Percentiles rank a stretch among this genome's conserved stretches.
Conservation (phyloP, 2,329 filamentous ascomycete species). For the Emmonsiellopsis sp. region DNA sequence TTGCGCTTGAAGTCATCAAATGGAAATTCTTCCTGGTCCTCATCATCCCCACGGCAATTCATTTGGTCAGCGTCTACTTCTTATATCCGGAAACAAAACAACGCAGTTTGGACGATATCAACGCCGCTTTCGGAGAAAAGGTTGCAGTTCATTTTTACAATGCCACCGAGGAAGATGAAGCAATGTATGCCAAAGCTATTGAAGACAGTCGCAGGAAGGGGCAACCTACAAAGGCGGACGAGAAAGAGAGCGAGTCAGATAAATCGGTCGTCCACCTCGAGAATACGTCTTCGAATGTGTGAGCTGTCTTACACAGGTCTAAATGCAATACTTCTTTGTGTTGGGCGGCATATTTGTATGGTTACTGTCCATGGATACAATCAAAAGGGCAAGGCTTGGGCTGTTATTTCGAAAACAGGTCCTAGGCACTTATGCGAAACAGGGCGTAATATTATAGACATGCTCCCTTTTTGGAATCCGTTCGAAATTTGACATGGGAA, state of each 20-base stretch:
- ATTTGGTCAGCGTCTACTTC: slow-evolving; percentile 25
- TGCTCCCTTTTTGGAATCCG: too few relatives aligned
- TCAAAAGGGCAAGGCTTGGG: too few relatives aligned
- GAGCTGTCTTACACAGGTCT: neutral
- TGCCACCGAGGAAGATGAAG: slow-evolving; percentile 20
- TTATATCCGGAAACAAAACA: slow-evolving; percentile 31
- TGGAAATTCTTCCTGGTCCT: slow-evolving; percentile 34
- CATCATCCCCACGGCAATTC: slow-evolving; percentile 23
- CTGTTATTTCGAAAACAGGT: too few relatives aligned
- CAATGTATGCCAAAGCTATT: slow-evolving; percentile 13
- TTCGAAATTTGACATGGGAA: too few relatives aligned
- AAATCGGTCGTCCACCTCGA: slow-evolving; percentile 4
- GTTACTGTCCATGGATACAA: too few relatives aligned
- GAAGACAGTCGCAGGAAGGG: neutral
- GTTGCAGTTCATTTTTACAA: slow-evolving; percentile 20
- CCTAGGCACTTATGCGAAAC: too few relatives aligned
- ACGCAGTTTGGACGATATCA: slow-evolving; percentile 28
- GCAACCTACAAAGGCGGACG: neutral
- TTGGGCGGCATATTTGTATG: too few relatives aligned
- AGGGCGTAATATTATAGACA: too few relatives aligned
- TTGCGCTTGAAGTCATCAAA: slow-evolving; percentile 23
- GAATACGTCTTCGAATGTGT: neutral
- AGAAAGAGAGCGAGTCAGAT: neutral
- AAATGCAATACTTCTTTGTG: too few relatives aligned
- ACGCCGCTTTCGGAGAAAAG: slow-evolving; percentile 26